Percentiles rank a stretch among this genome's conserved stretches.
Conservation (phyloP, 257 asterid genomes). For the Lantana camara region DNA sequence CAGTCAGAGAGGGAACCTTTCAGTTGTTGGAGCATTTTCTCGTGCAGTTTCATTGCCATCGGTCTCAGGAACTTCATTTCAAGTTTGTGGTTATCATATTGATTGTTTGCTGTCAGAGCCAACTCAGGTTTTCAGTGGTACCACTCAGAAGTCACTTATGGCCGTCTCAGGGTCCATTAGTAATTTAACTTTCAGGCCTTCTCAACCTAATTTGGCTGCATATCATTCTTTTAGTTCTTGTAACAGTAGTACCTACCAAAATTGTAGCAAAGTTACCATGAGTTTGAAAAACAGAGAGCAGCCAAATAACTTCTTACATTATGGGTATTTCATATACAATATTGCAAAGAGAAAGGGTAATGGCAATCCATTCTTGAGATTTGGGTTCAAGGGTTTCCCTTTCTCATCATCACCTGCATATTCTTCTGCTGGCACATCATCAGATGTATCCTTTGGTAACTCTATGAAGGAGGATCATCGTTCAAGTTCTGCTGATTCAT, state of each 20-base stretch:
- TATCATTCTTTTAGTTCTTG: conserved; percentile 37
- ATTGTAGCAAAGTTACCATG: conserved; percentile 58
- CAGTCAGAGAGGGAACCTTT: conserved; percentile 49
- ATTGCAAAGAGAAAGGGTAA: conserved; percentile 46
- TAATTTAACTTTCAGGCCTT: conserved; percentile 36
- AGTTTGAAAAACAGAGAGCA: conserved; percentile 54
- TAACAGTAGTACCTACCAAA: conserved; percentile 38
- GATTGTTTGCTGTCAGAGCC: conserved; percentile 53
- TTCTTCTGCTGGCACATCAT: conserved; percentile 57
- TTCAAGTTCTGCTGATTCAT: conserved; percentile 46
- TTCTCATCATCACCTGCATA: conserved; percentile 49
- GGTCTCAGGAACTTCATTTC: conserved; percentile 70
- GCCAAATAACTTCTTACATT: conserved; percentile 57
- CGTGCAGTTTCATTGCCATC: conserved; percentile 68
- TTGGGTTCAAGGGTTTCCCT: conserved; percentile 51
- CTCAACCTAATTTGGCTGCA: conserved; percentile 34
- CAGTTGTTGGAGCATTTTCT: conserved; percentile 63
- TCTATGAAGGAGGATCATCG: conserved; percentile 41
- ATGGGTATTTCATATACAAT: conserved; percentile 59
- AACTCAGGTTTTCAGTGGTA: conserved; percentile 30
- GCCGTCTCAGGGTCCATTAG: conserved; percentile 44
- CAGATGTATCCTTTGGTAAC: conserved; percentile 56
- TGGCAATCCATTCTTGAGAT: conserved; percentile 37
- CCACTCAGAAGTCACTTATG: conserved; percentile 44
- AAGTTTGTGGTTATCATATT: conserved; percentile 63